Base-by-base conservation (phyloP, 2,329 filamentous ascomycete genomes). In the Cytospora chrysosperma region DNA sequence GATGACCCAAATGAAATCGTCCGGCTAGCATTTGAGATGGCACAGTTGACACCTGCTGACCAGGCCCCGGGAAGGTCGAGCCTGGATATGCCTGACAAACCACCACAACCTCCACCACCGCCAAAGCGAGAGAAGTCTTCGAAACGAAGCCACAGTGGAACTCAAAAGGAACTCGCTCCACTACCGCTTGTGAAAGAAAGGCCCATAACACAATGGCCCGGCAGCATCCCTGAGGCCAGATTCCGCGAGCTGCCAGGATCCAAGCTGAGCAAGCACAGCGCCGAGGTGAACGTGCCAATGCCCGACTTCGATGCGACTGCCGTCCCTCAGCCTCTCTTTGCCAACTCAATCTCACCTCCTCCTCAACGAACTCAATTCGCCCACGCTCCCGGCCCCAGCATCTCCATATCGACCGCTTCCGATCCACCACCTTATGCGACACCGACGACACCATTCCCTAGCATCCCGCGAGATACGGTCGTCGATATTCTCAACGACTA, bases 1-100 rank as follows among this genome's bases (percentile, higher is more conserved):
- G 79, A 83, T 56, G 83, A 86, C 66, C 83, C 85, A 0, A 79
- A 83, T 65, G 81, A 79, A 68, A 79, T 89, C 52, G 84, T 86
- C 15, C 78, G 80, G 59, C 77, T 85, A 59, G 86, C 86, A 4
- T 87, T 86, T 69, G 82, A 85, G 32, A 75, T 85, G 62, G 84
- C 82, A 24, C 79, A 82, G 34, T 40, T 67, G 12, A 61, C 64
- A 6, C 53, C 64, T 37, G 64, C 64, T 34, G 59, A 47, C 49
- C 64, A 63, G n/a, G 24, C 37, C 26, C 53, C 61, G 9, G 56
- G 49, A n/a, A 59, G 58, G 27, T 34, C 59, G 26, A 63, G 60
- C 37, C 37, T 60, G 6, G 64, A 65, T 26, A 56, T 57, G 13
- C 60, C 54, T 19, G 52, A 61, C 40, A 65, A 65, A 27, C 28